Evolutionary conservation across 345 rosid genomes (phyloP).

Genomic region (Theobroma cacao): DNA sequence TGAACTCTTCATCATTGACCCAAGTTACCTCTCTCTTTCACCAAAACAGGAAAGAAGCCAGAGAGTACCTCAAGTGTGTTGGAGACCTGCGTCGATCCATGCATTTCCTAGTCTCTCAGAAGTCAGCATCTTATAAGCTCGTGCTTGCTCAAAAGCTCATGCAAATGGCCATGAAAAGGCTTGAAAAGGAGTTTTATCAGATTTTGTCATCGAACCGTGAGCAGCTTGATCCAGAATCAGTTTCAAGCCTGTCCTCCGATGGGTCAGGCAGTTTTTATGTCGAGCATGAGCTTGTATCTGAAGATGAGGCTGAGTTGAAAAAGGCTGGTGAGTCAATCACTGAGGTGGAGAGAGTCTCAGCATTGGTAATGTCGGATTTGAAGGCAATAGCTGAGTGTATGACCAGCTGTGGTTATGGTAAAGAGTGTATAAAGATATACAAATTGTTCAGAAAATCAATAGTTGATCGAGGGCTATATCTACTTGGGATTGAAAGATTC

Average conservation of each 20-base stretch:
- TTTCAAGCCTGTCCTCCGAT: conserved; percentile 47
- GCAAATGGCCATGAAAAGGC: conserved; percentile 69
- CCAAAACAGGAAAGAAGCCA: conserved; percentile 46
- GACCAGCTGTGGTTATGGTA: conserved; percentile 71
- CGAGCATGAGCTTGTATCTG: conserved; percentile 15
- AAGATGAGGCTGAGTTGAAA: conserved; percentile 35
- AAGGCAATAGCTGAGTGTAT: conserved; percentile 74
- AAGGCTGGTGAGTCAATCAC: conserved; percentile 34
- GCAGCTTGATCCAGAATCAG: conserved; percentile 50
- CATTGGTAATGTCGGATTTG: conserved; percentile 50
- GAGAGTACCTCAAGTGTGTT: conserved; percentile 39
- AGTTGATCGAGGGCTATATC: conserved; percentile 61
- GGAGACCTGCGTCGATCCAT: conserved; percentile 48
- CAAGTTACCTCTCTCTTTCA: conserved; percentile 36
- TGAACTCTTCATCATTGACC: conserved; percentile 32
- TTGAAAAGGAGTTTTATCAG: conserved; percentile 52
- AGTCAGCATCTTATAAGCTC: conserved; percentile 44
- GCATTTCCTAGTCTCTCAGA: conserved; percentile 45
- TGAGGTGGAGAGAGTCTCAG: conserved; percentile 38
- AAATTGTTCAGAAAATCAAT: conserved; percentile 55
- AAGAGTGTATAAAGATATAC: conserved; percentile 64
- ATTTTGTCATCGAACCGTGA: conserved; percentile 39
- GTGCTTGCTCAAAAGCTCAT: conserved; percentile 55
- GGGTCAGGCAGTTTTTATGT: conserved; percentile 33
- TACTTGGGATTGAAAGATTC: conserved; percentile 52